A percentile compares a stretch with the other conserved stretches of the same genome.
phyloP scores from a whole-genome alignment of 257 asterid genomes.

The Ballota nigra region DNA sequence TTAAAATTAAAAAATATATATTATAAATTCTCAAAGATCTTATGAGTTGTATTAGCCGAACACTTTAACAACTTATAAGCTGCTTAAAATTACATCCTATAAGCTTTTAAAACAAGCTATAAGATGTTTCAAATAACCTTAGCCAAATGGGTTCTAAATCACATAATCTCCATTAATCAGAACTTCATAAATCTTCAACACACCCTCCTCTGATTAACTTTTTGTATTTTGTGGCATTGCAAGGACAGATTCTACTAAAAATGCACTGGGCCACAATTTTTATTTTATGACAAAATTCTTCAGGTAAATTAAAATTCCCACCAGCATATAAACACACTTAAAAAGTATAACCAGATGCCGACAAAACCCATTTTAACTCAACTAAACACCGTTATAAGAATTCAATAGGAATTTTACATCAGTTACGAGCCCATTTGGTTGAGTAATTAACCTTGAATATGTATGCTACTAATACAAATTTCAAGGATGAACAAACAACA shows the following conservation, averaged over 20 bases:
- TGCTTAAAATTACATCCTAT: too few relatives aligned
- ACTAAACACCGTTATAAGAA: neutral
- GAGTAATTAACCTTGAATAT: neutral
- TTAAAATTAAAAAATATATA: too few relatives aligned
- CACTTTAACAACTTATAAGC: too few relatives aligned
- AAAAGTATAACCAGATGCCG: neutral
- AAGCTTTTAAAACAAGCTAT: too few relatives aligned
- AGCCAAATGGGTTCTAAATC: too few relatives aligned
- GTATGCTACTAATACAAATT: constrained; percentile 1
- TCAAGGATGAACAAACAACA: neutral
- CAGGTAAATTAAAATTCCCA: neutral
- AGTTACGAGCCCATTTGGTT: neutral
- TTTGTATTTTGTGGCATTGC: neutral
- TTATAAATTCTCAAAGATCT: too few relatives aligned
- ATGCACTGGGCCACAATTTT: neutral
- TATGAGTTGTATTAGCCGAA: too few relatives aligned
- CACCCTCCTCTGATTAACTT: neutral
- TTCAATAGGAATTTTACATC: neutral
- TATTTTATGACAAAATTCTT: neutral
- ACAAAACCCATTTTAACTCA: neutral
- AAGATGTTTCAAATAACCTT: too few relatives aligned
- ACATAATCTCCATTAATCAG: neutral
- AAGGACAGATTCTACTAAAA: neutral
- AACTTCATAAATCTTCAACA: neutral
- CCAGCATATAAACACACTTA: neutral